Conservation (phyloP, 2,329 filamentous ascomycete species). For the Xenosphaeropsis pyriputrescens region DNA sequence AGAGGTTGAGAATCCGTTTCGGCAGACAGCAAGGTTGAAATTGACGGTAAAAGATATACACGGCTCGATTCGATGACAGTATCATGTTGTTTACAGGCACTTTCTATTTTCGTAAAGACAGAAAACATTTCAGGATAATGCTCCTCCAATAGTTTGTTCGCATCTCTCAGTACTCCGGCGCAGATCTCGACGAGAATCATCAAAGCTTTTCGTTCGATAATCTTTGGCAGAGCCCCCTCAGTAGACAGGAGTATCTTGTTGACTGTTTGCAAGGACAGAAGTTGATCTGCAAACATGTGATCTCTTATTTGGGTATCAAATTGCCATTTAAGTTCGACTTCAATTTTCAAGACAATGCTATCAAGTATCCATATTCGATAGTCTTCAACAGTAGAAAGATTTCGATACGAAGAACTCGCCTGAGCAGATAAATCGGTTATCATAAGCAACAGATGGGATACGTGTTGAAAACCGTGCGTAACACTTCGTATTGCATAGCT, state of each 20-base stretch:
- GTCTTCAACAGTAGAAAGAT: constrained; percentile 16
- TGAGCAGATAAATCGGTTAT: constrained; percentile 13
- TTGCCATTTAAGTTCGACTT: too few species aligned
- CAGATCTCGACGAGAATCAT: constrained; percentile 12
- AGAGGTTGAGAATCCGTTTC: too few species aligned
- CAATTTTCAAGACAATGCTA: constrained; percentile 6
- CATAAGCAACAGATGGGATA: constrained; percentile 12
- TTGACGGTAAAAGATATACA: too few species aligned
- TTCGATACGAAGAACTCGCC: constrained; percentile 10
- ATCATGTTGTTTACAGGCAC: constrained; percentile 9
- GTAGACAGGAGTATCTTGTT: constrained; percentile 10
- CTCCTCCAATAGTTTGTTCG: constrained; percentile 5
- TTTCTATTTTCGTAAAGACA: constrained; percentile 10
- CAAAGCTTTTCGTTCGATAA: constrained; percentile 17
- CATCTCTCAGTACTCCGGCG: constrained; percentile 8
- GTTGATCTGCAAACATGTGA: too few species aligned
- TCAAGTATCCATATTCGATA: constrained; percentile 18
- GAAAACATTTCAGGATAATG: neutral
- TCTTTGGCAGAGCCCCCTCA: constrained; percentile 5
- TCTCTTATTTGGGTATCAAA: too few species aligned
- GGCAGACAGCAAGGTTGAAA: too few species aligned
- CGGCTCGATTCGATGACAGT: constrained; percentile 6
- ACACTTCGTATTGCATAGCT: constrained; percentile 12
- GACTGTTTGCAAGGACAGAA: constrained; percentile 6
- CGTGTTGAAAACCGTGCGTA: constrained; percentile 12